phyloP scores from a whole-genome alignment of 1,139 yeast species.

The Suhomyces yuchorum region DNA sequence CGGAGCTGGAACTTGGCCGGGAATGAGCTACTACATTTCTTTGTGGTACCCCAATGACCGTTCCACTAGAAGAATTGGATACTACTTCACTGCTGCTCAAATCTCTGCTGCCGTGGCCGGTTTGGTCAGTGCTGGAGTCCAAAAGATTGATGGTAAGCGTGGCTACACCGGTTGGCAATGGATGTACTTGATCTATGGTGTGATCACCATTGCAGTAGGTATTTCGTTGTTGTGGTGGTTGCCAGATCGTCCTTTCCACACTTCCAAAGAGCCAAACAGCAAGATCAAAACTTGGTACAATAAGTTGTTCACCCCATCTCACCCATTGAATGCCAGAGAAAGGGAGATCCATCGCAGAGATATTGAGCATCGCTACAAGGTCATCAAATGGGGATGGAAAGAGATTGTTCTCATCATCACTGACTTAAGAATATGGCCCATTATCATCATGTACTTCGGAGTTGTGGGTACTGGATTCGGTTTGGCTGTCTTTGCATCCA shows the following conservation, averaged over 20 bases:
- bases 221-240: constrained; percentile 76
- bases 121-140: constrained; percentile 83
- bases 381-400: constrained; percentile 57
- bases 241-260: constrained; percentile 63
- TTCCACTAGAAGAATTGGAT: constrained; percentile 78
- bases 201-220: constrained; percentile 69
- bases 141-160: constrained; percentile 69
- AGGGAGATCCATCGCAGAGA: constrained; percentile 62
- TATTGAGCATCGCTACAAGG: constrained; percentile 51
- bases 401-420: constrained; percentile 59
- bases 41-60: constrained; percentile 86
- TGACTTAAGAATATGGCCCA: constrained; percentile 77
- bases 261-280: constrained; percentile 18
- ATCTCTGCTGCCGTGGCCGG: constrained; percentile 86
- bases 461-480: constrained; percentile 91
- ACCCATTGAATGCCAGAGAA: constrained; percentile 58
- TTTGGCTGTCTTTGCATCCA: constrained; percentile 80
- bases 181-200: constrained; percentile 80
- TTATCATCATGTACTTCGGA: constrained; percentile 86
- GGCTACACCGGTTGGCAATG: constrained; percentile 87
- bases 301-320: constrained; percentile 38
- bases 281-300: constrained; percentile 22
- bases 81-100: constrained; percentile 90
- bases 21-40: constrained; percentile 80
- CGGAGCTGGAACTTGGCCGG: constrained; percentile 95